Percentiles rank a stretch among this genome's conserved stretches.
These are phyloP conservation scores for Pythium sukuiense DNA, from an alignment of 352 stramenopile genomes.

Conservation along the genomic window DNA sequence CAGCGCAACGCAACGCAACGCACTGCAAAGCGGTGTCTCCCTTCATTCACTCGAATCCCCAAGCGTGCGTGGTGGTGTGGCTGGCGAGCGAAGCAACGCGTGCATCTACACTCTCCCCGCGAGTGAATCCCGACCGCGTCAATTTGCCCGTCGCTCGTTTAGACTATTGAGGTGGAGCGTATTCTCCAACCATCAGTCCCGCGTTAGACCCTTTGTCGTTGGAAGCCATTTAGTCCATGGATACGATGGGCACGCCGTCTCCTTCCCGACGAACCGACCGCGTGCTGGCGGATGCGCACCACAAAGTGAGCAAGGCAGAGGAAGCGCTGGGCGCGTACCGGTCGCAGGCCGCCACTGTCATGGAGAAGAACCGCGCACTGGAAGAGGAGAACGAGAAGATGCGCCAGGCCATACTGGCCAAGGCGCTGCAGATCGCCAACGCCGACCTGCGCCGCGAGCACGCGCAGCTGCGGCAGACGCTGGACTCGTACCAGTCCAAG, in stretches of 20 bases:
- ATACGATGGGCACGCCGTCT: constrained; percentile 31
- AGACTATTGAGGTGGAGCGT: neutral
- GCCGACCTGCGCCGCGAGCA: constrained; percentile 80
- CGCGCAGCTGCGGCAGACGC: constrained; percentile 78
- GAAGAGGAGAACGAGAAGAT: constrained; percentile 85
- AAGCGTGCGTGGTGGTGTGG: neutral
- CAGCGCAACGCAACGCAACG: neutral
- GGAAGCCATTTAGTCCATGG: constrained; percentile 27
- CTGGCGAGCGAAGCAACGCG: neutral
- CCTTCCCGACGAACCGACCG: constrained; percentile 27
- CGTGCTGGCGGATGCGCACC: constrained; percentile 66
- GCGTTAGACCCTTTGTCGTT: neutral
- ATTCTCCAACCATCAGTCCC: neutral
- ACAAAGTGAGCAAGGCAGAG: constrained; percentile 74
- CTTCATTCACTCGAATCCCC: neutral
- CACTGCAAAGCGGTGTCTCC: constrained; percentile 18
- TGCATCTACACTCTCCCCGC: neutral
- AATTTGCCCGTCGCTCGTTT: neutral
- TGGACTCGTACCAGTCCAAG: constrained; percentile 88
- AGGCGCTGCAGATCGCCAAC: constrained; percentile 76
- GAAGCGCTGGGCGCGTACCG: constrained; percentile 60
- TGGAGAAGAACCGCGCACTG: constrained; percentile 70
- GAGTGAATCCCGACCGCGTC: constrained; percentile 1
- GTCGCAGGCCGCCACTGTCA: constrained; percentile 44
- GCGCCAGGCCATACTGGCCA: constrained; percentile 69